These are phyloP conservation scores for Diplodia sapinea DNA, from an alignment of 2,329 filamentous ascomycete species.

Conservation along the genomic window DNA sequence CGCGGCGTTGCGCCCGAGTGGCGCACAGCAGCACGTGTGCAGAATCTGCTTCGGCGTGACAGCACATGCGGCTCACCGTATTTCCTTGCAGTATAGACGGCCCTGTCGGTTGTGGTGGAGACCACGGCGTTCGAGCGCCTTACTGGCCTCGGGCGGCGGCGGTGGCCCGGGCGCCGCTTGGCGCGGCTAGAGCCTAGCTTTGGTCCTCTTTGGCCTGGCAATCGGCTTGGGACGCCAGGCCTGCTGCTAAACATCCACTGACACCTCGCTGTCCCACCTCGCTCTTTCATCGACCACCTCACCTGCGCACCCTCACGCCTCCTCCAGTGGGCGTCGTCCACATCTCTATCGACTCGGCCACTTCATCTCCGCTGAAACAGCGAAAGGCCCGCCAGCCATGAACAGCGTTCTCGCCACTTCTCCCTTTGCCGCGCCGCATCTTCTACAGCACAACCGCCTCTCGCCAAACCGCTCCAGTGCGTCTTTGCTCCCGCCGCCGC, in stretches of 20 bases:
- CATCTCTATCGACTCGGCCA: slow-evolving; percentile 11
- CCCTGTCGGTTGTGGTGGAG: slow-evolving; percentile 16
- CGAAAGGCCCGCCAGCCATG: slow-evolving; percentile 51
- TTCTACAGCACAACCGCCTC: slow-evolving; percentile 64
- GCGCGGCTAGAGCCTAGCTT: slow-evolving; percentile 22
- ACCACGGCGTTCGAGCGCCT: slow-evolving; percentile 21
- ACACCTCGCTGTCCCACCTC: slow-evolving; percentile 30
- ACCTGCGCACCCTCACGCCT: slow-evolving; percentile 3
- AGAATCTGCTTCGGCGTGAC: slow-evolving; percentile 7
- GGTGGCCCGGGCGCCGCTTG: slow-evolving; percentile 19
- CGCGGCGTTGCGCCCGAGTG: not conserved
- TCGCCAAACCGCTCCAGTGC: slow-evolving; percentile 66
- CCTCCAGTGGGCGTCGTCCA: slow-evolving; percentile 23
- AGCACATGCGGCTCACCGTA: slow-evolving; percentile 24
- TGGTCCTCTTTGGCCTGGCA: slow-evolving; percentile 7
- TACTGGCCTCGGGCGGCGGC: slow-evolving; percentile 17
- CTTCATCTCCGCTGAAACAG: slow-evolving; percentile 15
- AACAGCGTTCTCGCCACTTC: slow-evolving; percentile 65
- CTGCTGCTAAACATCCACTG: slow-evolving; percentile 30
- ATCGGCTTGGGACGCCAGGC: slow-evolving; percentile 20
- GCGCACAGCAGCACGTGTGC: slow-evolving; percentile 6
- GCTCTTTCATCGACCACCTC: slow-evolving; percentile 31
- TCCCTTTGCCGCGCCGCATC: slow-evolving; percentile 65
- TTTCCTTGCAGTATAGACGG: slow-evolving; percentile 14
- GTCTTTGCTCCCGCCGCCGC: slow-evolving; percentile 38